Conservation (phyloP, 2,329 filamentous ascomycete genomes). For the Aplosporella prunicola region DNA sequence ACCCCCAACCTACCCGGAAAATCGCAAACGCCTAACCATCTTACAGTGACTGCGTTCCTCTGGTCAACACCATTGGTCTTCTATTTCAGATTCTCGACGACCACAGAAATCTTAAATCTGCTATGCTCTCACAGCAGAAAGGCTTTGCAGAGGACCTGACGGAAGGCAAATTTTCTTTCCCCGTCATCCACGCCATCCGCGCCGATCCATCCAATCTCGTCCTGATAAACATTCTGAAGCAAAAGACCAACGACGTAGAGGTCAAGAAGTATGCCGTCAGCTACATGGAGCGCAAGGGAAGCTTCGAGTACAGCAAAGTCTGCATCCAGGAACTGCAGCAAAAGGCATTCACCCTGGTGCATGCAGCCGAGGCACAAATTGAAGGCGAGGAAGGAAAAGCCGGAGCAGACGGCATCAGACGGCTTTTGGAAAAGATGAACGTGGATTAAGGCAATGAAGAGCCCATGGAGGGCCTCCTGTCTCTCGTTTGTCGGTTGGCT, state of each 20-base stretch:
- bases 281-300: slow-evolving; percentile 85
- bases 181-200: slow-evolving; percentile 87
- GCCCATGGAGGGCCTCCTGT: no score
- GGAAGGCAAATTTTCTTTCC: slow-evolving; percentile 95
- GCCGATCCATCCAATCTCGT: slow-evolving; percentile 63
- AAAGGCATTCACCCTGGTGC: slow-evolving; percentile 35
- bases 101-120: slow-evolving; percentile 67
- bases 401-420: slow-evolving; percentile 29
- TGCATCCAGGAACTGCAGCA: slow-evolving; percentile 40
- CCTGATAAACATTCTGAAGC: slow-evolving; percentile 84
- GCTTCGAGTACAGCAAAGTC: slow-evolving; percentile 72
- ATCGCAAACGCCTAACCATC: slow-evolving; percentile 2
- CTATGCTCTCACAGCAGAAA: slow-evolving; percentile 54
- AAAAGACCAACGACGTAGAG: slow-evolving; percentile 76
- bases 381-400: slow-evolving; percentile 22
- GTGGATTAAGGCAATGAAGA: slow-evolving; percentile 9
- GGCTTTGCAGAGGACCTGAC: slow-evolving; percentile 92
- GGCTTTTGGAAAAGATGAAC: slow-evolving; percentile 32
- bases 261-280: slow-evolving; percentile 84
- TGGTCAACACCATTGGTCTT: slow-evolving; percentile 77
- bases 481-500: no score
- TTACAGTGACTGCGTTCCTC: slow-evolving; percentile 60
- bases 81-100: slow-evolving; percentile 90
- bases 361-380: slow-evolving; percentile 27
- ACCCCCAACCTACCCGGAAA: slow-evolving; percentile 8